Evolutionary conservation across 192 early-diverging fungal genomes (phyloP).

Genomic region (Jimgerdemannia lactiflua): DNA sequence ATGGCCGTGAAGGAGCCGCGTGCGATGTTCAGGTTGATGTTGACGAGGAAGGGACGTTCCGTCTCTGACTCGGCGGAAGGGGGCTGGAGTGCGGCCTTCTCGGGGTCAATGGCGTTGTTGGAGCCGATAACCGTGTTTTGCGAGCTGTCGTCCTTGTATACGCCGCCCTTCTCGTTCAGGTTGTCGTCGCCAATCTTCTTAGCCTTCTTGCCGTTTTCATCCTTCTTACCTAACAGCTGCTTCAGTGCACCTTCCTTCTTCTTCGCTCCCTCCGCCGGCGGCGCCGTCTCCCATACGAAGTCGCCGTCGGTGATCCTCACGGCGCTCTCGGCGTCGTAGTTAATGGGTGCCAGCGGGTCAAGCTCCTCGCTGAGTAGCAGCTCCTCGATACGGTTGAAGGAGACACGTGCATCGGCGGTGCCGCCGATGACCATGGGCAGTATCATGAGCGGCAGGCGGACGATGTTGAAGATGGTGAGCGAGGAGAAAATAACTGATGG

Average conservation of each 20-base stretch:
- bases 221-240: conserved; percentile 34
- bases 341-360: conserved; percentile 41
- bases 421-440: conserved; percentile 37
- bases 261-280: conserved; percentile 32
- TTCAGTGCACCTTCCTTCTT: no score
- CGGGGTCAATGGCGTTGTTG: neutral
- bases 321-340: conserved; percentile 41
- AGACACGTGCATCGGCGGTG: conserved; percentile 33
- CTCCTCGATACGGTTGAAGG: conserved; percentile 32
- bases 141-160: no score
- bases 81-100: conserved; percentile 12
- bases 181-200: conserved; percentile 23
- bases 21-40: conserved; percentile 28
- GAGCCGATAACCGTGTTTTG: conserved; percentile 13
- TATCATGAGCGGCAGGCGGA: conserved; percentile 42
- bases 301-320: conserved; percentile 56
- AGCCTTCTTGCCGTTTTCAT: conserved; percentile 29
- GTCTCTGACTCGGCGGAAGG: neutral
- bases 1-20: conserved; percentile 70
- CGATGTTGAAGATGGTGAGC: conserved; percentile 43
- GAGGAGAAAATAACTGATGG: conserved; percentile 39
- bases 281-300: conserved; percentile 63
- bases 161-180: conserved; percentile 1
- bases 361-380: conserved; percentile 60
- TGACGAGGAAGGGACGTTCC: conserved; percentile 33